Evolutionary conservation across 345 rosid species (phyloP).

Genomic region (Populus simonii): DNA sequence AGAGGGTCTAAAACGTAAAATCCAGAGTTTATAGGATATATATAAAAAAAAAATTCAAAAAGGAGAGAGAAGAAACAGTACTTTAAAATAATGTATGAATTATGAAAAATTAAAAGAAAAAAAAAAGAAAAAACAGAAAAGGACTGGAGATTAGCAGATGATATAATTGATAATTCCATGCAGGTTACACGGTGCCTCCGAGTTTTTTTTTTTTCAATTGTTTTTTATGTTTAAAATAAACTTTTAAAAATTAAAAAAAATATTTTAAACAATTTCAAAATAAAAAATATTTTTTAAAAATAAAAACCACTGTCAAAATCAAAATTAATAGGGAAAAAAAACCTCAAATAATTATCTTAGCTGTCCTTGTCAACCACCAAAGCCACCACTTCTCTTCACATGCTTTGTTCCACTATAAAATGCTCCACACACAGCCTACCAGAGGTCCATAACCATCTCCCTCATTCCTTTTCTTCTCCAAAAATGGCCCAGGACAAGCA

Average conservation of each 20-base stretch:
- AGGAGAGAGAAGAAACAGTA: neutral
- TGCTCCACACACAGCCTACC: neutral
- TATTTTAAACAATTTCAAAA: too few relatives aligned
- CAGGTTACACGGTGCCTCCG: neutral
- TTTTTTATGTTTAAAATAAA: too few relatives aligned
- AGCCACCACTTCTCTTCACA: neutral
- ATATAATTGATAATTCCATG: neutral
- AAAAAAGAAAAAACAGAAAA: neutral
- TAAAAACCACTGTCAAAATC: too few relatives aligned
- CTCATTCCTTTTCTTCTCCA: neutral
- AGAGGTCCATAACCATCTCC: too few relatives aligned
- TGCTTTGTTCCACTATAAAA: neutral
- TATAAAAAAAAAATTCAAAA: neutral
- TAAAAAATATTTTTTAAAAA: too few relatives aligned
- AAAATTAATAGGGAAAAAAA: neutral
- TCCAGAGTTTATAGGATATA: neutral
- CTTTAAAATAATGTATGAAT: neutral
- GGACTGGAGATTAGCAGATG: too few relatives aligned
- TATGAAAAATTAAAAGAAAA: neutral
- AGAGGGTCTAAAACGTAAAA: neutral
- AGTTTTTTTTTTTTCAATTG: too few relatives aligned
- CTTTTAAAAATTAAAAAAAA: too few relatives aligned
- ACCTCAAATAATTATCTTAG: neutral
- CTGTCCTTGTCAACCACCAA: neutral
- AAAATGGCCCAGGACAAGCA: slow-evolving; percentile 27